Percentiles rank a stretch among this genome's conserved stretches.
These are phyloP conservation scores for Achaetomiella virescens DNA, from an alignment of 495 filamentous ascomycete species.

Conservation along the genomic window DNA sequence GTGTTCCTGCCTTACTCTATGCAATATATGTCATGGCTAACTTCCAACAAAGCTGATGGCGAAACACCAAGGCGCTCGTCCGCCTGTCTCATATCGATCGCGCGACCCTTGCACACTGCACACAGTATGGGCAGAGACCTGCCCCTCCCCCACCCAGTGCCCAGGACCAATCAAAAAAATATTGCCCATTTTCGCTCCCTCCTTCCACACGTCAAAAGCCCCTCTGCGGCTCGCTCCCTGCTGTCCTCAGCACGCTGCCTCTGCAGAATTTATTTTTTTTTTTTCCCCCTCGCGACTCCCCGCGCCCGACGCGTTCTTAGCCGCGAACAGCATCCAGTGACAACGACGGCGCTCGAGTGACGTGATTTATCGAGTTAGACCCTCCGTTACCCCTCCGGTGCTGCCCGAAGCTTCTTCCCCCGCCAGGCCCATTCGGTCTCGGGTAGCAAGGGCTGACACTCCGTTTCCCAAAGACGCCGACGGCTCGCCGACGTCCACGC, in stretches of 20 bases:
- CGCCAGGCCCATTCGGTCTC: constrained; percentile 5
- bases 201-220: constrained; percentile 11
- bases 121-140: neutral
- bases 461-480: neutral
- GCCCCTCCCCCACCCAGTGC: constrained; percentile 15
- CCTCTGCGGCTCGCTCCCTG: constrained; percentile 8
- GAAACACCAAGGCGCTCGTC: too few species aligned
- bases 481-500: neutral
- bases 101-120: neutral
- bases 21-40: too few species aligned
- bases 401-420: constrained; percentile 7
- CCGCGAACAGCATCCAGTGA: neutral
- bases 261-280: constrained; percentile 8
- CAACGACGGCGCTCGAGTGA: neutral
- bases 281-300: constrained; percentile 4
- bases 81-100: too few species aligned
- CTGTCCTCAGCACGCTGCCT: constrained; percentile 5
- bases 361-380: neutral
- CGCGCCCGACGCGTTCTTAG: constrained; percentile 7
- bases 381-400: neutral
- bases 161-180: constrained; percentile 16
- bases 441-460: constrained; percentile 13
- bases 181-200: constrained; percentile 14
- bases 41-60: too few species aligned
- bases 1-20: too few species aligned